A percentile compares a stretch with the other conserved stretches of the same genome.
Conservation (phyloP, 116 monocot genomes). For the Papilionanthe hybrid region DNA sequence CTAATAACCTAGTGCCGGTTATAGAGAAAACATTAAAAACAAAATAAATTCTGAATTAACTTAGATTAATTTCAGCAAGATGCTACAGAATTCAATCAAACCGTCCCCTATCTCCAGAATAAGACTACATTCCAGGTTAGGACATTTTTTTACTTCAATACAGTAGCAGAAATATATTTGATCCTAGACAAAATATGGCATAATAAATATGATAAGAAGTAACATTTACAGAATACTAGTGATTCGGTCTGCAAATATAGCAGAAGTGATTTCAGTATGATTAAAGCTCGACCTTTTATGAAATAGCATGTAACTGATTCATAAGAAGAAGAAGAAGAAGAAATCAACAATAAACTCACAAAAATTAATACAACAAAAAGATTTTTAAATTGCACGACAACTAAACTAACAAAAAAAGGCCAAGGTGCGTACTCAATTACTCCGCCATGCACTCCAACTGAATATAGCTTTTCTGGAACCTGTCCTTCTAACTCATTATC, state of each 20-base stretch:
- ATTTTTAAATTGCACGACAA: background rate
- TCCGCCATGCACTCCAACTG: constrained; percentile 95
- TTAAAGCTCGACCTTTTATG: background rate
- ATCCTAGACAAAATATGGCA: background rate
- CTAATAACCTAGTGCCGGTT: too few species aligned
- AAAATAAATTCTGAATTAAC: too few species aligned
- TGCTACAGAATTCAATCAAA: background rate
- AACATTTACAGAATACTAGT: background rate
- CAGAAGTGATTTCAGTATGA: background rate
- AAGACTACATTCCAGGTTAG: background rate
- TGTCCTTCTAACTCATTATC: constrained; percentile 89
- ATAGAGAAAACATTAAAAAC: too few species aligned
- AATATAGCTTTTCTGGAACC: constrained; percentile 93
- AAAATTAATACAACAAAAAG: background rate
- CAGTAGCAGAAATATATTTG: background rate
- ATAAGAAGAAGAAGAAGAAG: background rate
- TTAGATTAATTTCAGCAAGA: too few species aligned
- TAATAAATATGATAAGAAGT: background rate
- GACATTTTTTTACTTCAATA: background rate
- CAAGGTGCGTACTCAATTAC: constrained; percentile 71
- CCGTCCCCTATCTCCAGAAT: background rate
- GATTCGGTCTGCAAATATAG: background rate
- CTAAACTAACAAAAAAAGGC: background rate
- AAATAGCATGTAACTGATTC: background rate
- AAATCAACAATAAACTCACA: background rate